Conservation (phyloP, 345 rosid species). For the Carallia brachiata region DNA sequence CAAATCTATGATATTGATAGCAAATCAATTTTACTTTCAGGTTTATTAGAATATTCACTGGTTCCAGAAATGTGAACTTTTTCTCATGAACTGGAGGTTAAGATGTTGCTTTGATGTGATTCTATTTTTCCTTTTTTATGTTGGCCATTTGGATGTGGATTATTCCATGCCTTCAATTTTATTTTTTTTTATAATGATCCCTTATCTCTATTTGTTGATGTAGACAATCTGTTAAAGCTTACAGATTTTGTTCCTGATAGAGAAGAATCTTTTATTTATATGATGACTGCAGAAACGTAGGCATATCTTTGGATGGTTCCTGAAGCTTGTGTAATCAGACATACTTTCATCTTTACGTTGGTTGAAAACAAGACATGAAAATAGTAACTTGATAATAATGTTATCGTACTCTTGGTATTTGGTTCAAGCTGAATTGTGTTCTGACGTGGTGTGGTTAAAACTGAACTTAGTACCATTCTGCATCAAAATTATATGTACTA, state of each 20-base stretch:
- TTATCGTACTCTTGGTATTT: too few relatives aligned
- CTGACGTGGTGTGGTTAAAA: too few relatives aligned
- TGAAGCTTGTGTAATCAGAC: slow-evolving; percentile 49
- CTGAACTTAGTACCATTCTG: too few relatives aligned
- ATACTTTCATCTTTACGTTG: neutral
- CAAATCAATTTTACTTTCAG: neutral
- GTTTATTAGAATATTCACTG: too few relatives aligned
- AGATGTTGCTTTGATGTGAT: too few relatives aligned
- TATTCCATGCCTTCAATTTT: neutral
- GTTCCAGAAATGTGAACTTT: too few relatives aligned
- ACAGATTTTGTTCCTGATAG: slow-evolving; percentile 99
- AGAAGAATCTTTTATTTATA: slow-evolving; percentile 93
- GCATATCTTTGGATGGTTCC: slow-evolving; percentile 99
- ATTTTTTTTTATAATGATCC: neutral
- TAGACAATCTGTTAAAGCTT: slow-evolving; percentile 91
- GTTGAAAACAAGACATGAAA: too few relatives aligned
- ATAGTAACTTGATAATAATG: too few relatives aligned
- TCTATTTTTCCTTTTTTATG: too few relatives aligned
- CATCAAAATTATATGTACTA: too few relatives aligned
- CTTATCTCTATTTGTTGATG: slow-evolving; percentile 14
- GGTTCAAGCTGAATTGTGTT: too few relatives aligned
- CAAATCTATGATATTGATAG: neutral
- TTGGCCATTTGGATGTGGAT: neutral
- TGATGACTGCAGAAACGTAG: slow-evolving; percentile 98
- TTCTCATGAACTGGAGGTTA: too few relatives aligned